Evolutionary conservation across 352 stramenopile genomes (phyloP), one percentile per base, ranked within the genome.

Genomic region (Thraustochytrium sp.): DNA sequence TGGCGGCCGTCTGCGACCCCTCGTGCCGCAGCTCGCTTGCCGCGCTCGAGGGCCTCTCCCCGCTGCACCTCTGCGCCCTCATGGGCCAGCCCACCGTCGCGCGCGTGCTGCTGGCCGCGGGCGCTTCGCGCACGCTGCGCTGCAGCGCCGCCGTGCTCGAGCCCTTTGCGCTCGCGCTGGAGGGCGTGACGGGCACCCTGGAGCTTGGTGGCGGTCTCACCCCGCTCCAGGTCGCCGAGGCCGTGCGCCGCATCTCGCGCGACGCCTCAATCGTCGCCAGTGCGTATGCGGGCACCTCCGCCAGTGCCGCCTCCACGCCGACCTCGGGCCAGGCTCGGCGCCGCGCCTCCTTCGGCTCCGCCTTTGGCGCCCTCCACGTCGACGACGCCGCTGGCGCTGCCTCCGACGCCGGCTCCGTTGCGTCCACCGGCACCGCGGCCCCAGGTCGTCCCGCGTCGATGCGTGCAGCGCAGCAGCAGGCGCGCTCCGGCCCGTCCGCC

Each of bases 41-140:
- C 18, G 8, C 36, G 0, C 23, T 80, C n/a, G 68, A 80, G 38
- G 68, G 68, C 29, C 68, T 80, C 23, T 75, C 68, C 23, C 68
- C 68, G 31, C 68, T 80, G 16, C 68, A 80, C 51, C 40, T 80
- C 31, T 46, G 31, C 26, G 68, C 68, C 13, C 46, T 80, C 48
- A 80, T 80, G 68, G 68, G 68, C 2, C 68, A 80, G 18, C 68
- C 68, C 34, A 80, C 68, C 4, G 68, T 72, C 4, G 48, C 53
- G 23, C 68, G 68, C 49, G 68, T 80, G 13, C 68, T 80, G 13
- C 68, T 80, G 23, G 53, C 21, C 2, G 68, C 68, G 5, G 68
- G 68, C 37, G 68, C 40, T 3, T 42, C 38, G 29, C 68, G 68
- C 21, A 44, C 29, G 11, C 51, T 80, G 13, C 53, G 48, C 9